Conservation (phyloP, 176 grass and related monocot species). For the Carex scoparia region DNA sequence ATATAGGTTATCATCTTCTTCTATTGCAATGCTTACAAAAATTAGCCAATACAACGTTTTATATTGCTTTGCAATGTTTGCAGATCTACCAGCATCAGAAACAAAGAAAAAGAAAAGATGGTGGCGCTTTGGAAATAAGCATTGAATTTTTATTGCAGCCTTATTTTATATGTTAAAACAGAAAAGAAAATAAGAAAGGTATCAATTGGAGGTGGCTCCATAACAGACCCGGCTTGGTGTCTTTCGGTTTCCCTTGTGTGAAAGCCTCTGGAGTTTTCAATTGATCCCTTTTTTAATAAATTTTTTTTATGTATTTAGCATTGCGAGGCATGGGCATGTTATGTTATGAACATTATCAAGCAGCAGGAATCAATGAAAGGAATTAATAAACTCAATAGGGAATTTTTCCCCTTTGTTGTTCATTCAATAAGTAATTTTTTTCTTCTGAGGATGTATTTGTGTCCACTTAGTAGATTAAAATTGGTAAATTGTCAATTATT, state of each 20-base stretch:
- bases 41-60: not conserved
- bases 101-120: conserved; percentile 57
- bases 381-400: no score
- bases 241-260: not conserved
- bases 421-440: not conserved
- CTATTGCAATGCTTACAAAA: not conserved
- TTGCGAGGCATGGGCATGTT: not conserved
- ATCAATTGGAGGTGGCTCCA: conserved; percentile 8
- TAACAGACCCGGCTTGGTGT: not conserved
- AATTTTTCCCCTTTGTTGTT: not conserved
- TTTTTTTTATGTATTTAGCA: not conserved
- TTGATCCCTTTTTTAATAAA: not conserved
- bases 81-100: conserved; percentile 42
- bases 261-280: not conserved
- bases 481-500: not conserved
- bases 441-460: not conserved
- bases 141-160: conserved; percentile 15
- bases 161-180: not conserved
- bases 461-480: not conserved
- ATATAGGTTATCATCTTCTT: not conserved
- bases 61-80: conserved; percentile 4
- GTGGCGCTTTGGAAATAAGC: conserved; percentile 59
- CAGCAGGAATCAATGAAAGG: not conserved
- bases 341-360: not conserved
- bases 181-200: not conserved